phyloP scores from a whole-genome alignment of 805 yeast genomes.

The Metschnikowia rubicola region DNA sequence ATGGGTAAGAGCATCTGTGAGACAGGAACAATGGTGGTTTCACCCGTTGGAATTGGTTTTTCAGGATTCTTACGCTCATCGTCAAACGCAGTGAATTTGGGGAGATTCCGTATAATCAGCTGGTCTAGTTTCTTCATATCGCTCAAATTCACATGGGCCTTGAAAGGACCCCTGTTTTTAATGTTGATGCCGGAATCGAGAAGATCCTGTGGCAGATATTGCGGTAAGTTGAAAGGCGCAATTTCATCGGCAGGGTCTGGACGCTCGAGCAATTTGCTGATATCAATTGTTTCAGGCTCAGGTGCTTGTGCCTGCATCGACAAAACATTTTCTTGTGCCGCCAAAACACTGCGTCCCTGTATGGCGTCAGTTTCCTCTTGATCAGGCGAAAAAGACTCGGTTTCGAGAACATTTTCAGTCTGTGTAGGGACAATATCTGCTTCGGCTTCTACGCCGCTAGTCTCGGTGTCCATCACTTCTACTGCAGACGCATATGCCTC shows the following conservation, averaged over 20 bases:
- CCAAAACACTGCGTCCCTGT: too few species aligned
- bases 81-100: constrained; percentile 47
- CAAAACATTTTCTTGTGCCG: neutral
- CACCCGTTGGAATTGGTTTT: constrained; percentile 19
- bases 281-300: constrained; percentile 29
- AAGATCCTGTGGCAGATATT: constrained; percentile 27
- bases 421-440: neutral
- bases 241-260: constrained; percentile 32
- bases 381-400: neutral
- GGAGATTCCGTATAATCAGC: constrained; percentile 46
- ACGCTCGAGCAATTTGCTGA: constrained; percentile 27
- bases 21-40: constrained; percentile 47
- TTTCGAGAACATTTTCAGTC: neutral
- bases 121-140: constrained; percentile 45
- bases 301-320: neutral
- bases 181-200: constrained; percentile 14
- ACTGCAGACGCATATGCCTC: neutral
- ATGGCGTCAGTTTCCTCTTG: too few species aligned
- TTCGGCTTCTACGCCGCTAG: neutral
- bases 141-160: constrained; percentile 39
- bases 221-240: constrained; percentile 26
- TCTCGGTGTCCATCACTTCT: neutral
- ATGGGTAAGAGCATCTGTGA: constrained; percentile 63
- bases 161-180: constrained; percentile 37
- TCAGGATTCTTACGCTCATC: constrained; percentile 20